phyloP scores from a whole-genome alignment of 1,139 yeast genomes.

The Eremothecium gossypii region DNA sequence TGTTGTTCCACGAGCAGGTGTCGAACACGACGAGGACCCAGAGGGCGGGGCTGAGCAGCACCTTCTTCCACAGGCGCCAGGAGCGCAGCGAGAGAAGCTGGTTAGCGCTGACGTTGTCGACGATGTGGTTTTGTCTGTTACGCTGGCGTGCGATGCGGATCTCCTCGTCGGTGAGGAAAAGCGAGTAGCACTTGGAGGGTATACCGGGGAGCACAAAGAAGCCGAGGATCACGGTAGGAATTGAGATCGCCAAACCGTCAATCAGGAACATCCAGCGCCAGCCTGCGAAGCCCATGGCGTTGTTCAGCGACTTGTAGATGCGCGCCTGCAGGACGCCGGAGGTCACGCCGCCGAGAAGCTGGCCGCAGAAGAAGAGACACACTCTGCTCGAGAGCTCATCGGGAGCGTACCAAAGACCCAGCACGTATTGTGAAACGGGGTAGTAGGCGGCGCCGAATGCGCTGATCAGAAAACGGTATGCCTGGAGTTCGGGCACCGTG shows the following conservation, averaged over 20 bases:
- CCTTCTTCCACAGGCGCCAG: slow-evolving; percentile 27
- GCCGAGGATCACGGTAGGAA: slow-evolving; percentile 46
- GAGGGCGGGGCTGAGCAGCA: slow-evolving; percentile 25
- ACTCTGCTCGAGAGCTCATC: slow-evolving; percentile 41
- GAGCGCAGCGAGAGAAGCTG: slow-evolving; percentile 23
- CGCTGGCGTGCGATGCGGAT: slow-evolving; percentile 52
- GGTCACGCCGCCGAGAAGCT: slow-evolving; percentile 46
- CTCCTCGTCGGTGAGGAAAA: slow-evolving; percentile 50
- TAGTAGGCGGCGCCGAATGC: slow-evolving; percentile 57
- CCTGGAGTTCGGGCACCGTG: slow-evolving; percentile 43
- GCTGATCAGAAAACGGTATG: slow-evolving; percentile 51
- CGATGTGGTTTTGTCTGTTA: slow-evolving; percentile 34
- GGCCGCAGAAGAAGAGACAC: slow-evolving; percentile 38
- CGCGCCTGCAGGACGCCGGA: slow-evolving; percentile 51
- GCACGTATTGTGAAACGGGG: slow-evolving; percentile 53
- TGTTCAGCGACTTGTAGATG: slow-evolving; percentile 41
- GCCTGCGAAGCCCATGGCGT: slow-evolving; percentile 46
- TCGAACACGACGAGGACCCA: slow-evolving; percentile 30
- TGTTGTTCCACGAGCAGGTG: slow-evolving; percentile 31
- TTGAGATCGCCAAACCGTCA: slow-evolving; percentile 52
- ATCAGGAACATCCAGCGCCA: slow-evolving; percentile 79
- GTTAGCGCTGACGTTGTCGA: slow-evolving; percentile 19
- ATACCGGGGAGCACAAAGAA: slow-evolving; percentile 59
- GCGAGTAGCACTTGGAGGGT: slow-evolving; percentile 46
- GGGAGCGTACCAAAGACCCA: slow-evolving; percentile 63